Percentiles rank a stretch among this genome's conserved stretches.
phyloP scores from a whole-genome alignment of 2,329 filamentous ascomycete species.

The Lecanosticta acicola region DNA sequence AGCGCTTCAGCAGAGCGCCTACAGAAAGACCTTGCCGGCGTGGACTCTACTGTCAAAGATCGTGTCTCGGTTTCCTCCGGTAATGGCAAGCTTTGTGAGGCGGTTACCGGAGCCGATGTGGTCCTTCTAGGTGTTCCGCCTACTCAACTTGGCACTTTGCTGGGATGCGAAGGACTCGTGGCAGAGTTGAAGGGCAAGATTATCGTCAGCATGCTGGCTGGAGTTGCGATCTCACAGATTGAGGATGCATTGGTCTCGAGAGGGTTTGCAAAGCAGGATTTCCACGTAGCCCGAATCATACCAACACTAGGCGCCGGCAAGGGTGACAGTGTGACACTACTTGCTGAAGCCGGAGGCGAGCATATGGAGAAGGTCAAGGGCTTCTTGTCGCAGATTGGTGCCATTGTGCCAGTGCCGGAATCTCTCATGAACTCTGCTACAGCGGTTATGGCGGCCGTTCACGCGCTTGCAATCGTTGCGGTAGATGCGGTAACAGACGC shows the following conservation, averaged over 20 bases:
- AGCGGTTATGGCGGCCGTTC: conserved; percentile 23
- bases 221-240: conserved; percentile 17
- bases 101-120: conserved; percentile 13
- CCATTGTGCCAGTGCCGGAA: conserved; percentile 19
- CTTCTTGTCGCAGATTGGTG: conserved; percentile 16
- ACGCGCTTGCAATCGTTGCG: conserved; percentile 24
- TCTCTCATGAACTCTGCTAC: conserved; percentile 23
- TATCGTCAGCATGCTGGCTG: conserved; percentile 21
- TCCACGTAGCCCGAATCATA: conserved; percentile 18
- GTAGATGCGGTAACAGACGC: conserved; percentile 20
- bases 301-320: conserved; percentile 19
- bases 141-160: conserved; percentile 11
- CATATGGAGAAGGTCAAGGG: conserved; percentile 4
- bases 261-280: neutral
- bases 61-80: conserved; percentile 9
- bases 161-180: conserved; percentile 9
- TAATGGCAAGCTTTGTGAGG: conserved; percentile 6
- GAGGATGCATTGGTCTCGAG: conserved; percentile 4
- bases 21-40: conserved; percentile 2
- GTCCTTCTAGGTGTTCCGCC: conserved; percentile 21
- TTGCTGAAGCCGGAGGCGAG: conserved; percentile 9
- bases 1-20: conserved; percentile 11
- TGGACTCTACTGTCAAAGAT: neutral
- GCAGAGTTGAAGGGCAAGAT: conserved; percentile 15
- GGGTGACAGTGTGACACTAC: conserved; percentile 19